phyloP scores from a whole-genome alignment of 129 eudicot species.

The Saposhnikovia divaricata region DNA sequence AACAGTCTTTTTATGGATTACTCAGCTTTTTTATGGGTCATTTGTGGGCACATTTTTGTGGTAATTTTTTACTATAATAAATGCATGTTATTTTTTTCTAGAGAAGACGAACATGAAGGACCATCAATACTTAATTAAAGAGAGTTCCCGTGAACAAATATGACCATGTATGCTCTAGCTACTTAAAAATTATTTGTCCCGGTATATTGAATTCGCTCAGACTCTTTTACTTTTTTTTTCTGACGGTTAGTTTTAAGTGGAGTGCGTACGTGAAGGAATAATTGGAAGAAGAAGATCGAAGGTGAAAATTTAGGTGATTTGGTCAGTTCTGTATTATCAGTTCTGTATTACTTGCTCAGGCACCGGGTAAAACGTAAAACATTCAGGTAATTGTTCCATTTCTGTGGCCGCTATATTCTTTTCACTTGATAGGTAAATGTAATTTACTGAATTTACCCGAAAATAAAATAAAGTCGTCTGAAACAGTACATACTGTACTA shows the following conservation, averaged over 20 bases:
- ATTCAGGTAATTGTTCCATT: background rate
- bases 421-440: background rate
- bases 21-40: constrained; percentile 2
- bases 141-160: background rate
- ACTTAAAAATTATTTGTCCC: background rate
- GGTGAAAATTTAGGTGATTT: background rate
- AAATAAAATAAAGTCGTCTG: no score
- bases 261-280: background rate
- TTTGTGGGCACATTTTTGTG: background rate
- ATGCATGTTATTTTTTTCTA: background rate
- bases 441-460: background rate
- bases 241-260: background rate
- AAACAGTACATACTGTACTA: no score
- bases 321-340: background rate
- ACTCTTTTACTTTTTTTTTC: background rate
- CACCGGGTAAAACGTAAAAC: background rate
- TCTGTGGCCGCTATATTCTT: background rate
- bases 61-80: background rate
- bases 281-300: background rate
- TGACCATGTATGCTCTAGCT: background rate
- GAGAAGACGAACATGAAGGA: background rate
- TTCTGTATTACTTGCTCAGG: background rate
- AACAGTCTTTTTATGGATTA: background rate
- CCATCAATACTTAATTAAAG: background rate
- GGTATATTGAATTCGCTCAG: background rate